Evolutionary conservation across 1,284 basidiomycete genomes (phyloP), one percentile per base, ranked within the genome.

Genomic region (Melampsora occidentalis): DNA sequence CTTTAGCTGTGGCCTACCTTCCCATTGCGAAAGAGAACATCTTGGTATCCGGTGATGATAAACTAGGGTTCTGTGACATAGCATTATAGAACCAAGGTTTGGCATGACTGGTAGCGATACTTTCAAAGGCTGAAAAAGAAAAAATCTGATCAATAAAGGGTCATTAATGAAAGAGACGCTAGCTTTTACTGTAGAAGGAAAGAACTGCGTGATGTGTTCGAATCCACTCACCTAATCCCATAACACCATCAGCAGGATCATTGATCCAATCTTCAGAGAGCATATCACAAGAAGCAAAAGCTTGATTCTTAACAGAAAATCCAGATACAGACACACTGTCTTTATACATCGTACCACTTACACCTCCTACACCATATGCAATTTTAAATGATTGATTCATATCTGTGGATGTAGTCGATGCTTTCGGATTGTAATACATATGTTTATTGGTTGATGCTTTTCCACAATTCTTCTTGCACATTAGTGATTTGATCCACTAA

Each of bases 81-180:
- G 72, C 72, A 57, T 75, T 75, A 28, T 75, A 75, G 35, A 75
- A 75, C 72, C 72, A 75, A 35, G 72, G 72, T 48, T 75, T 68
- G 33, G 53, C 53, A 46, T 68, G 64, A 57, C 72, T 75, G 12
- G 72, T 75, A 46, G 72, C 72, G 28, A 75, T 75, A 61, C 46
- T 46, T 39, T 75, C 65, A 46, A 75, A 75, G 20, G 72, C 72
- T 75, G 35, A 25, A 64, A 31, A n/a, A 64, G n/a, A 33, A 6
- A 14, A 63, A 63, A 31, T 35, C 22, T 18, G n/a, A 9, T 6
- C 18, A 35, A 64, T 20, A 9, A 64, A 16, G 25, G 25, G 25
- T 25, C 25, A 39, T 20, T 20, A 10, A 33, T 64, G 35, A 46
- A 5, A 14, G 16, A 46, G 12, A 42, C 42, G 42, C 42, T 12